A percentile compares a stretch with the other conserved stretches of the same genome.
Conservation (phyloP, 2,329 filamentous ascomycete species). For the Penicillium sp. region DNA sequence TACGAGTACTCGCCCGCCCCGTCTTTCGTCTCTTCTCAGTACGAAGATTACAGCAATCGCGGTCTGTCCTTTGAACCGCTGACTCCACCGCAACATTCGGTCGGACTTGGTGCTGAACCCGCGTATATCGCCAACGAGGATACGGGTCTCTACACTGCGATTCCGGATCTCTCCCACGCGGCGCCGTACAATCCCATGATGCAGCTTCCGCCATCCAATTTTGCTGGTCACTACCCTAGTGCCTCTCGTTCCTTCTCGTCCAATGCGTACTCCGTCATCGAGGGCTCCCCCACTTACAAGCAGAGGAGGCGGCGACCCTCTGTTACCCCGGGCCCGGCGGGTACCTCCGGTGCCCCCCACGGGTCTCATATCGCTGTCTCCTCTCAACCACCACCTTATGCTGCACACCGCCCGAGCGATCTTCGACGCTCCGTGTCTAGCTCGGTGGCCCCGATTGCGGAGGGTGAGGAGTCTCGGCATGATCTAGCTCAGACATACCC, state of each 20-base stretch:
- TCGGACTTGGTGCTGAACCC: constrained; percentile 81
- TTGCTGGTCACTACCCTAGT: constrained; percentile 77
- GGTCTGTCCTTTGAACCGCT: constrained; percentile 96
- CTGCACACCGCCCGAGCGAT: constrained; percentile 81
- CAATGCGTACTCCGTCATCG: constrained; percentile 92
- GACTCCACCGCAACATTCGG: constrained; percentile 88
- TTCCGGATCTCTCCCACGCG: constrained; percentile 80
- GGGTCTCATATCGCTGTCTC: constrained; percentile 56
- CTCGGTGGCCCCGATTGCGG: constrained; percentile 79
- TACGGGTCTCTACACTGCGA: constrained; percentile 91
- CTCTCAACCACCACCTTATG: constrained; percentile 53
- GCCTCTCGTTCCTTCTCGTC: constrained; percentile 67
- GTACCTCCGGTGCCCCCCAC: constrained; percentile 69
- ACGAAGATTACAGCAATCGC: constrained; percentile 95
- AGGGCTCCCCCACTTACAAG: constrained; percentile 98
- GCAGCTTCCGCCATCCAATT: constrained; percentile 82
- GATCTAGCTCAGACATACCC: constrained; percentile 75
- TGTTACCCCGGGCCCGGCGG: constrained; percentile 78
- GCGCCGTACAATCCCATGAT: constrained; percentile 84
- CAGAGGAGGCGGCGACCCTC: constrained; percentile 92
- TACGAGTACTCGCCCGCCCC: constrained; percentile 98
- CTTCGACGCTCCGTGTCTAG: constrained; percentile 86
- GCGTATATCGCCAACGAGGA: constrained; percentile 99
- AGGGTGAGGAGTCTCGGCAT: constrained; percentile 76
- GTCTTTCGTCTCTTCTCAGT: constrained; percentile 97